Percentiles rank a stretch among this genome's conserved stretches.
These are phyloP conservation scores for Vitis labrusca DNA, from an alignment of 164 flowering plant genomes.

Conservation along the genomic window DNA sequence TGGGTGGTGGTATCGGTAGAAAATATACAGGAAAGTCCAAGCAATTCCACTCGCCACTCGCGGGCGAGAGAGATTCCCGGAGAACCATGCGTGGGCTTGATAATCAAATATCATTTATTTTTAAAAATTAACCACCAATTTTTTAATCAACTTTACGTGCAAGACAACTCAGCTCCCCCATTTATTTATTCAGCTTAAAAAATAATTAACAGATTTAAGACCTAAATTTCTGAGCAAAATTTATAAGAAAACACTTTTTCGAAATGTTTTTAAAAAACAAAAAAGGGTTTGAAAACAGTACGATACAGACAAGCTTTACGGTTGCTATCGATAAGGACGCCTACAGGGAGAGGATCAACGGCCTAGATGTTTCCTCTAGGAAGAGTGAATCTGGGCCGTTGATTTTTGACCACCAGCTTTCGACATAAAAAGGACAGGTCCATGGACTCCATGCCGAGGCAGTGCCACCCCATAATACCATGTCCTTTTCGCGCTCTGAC, in stretches of 20 bases:
- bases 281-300: background rate
- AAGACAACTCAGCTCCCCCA: constrained; percentile 35
- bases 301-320: constrained; percentile 19
- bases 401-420: constrained; percentile 11
- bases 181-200: background rate
- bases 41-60: constrained; percentile 42
- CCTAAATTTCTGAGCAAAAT: constrained; percentile 24
- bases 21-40: constrained; percentile 24
- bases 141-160: constrained; percentile 30
- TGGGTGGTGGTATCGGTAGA: background rate
- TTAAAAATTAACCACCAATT: constrained; percentile 11
- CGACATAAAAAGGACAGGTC: constrained; percentile 31
- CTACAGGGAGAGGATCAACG: constrained; percentile 16
- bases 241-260: constrained; percentile 1
- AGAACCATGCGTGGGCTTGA: constrained; percentile 57
- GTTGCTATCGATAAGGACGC: constrained; percentile 28
- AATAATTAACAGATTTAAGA: background rate
- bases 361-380: constrained; percentile 13
- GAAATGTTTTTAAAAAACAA: background rate
- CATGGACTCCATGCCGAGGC: constrained; percentile 29
- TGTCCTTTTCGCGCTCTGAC: constrained; percentile 24
- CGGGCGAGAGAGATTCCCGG: constrained; percentile 58
- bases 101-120: constrained; percentile 19
- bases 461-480: constrained; percentile 23
- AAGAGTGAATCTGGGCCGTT: constrained; percentile 19